Evolutionary conservation across 176 grass and related monocot species (phyloP), one percentile per base, ranked within the genome.

Genomic region (Cenchrus fungigraminus): DNA sequence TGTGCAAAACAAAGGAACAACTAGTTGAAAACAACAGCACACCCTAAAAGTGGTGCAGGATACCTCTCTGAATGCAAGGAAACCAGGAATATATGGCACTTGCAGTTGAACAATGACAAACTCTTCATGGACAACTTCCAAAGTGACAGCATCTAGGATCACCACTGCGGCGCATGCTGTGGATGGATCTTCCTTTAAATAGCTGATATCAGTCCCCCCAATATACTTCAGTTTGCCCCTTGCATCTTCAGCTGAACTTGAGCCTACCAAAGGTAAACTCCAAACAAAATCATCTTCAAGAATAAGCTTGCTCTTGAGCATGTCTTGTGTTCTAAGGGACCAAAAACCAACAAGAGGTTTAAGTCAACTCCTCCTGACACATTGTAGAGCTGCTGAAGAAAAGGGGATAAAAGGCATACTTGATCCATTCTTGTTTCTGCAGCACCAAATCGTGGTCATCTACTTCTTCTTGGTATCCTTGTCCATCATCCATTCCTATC

Each of bases 21-120:
- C 3, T 40, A 34, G 34, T 34, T 34, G 34, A 34, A 34, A 34
- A 34, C 34, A 34, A 34, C 34, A 34, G 34, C 34, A 1, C 34
- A 34, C 34, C 34, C 34, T 34, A 34, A 34, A 34, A 34, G 34
- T 34, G 0, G 37, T 40, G 3, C 19, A 28, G 15, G 16, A 12
- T 85, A 91, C 95, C 90, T 97, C 95, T 86, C 95, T 97, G 79
- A 98, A 98, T 82, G 96, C 96, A 89, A 98, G 96, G 80, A 98
- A 98, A 44, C 93, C 91, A 15, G 93, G 91, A 86, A 95, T 80
- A 25, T 98, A 98, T 8, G 93, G 91, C 51, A 98, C 93, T 83
- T 94, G 89, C 56, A 95, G 50, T 52, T 34, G 86, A 47, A 92
- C 74, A 64, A 91, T 32, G 86, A 91, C 82, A 63, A 92, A 95